Evolutionary conservation across 2,329 filamentous ascomycete genomes (phyloP), one percentile per base, ranked within the genome.

Genomic region (Aspergillus japonicus): DNA sequence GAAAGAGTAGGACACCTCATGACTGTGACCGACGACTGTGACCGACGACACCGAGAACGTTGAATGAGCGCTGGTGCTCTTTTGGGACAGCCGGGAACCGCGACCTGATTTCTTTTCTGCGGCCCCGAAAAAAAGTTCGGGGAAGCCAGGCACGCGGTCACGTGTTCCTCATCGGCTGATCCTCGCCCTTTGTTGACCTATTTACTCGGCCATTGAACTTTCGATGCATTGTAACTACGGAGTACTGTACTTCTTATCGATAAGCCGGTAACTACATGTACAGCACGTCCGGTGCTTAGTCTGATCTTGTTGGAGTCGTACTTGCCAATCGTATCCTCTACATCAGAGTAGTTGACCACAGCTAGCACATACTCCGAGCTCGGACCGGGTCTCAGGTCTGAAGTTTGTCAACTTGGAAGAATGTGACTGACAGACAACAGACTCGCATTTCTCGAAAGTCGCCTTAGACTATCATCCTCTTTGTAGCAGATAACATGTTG

Each of bases 1-100:
- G 75, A 68, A 68, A 77, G 66, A 67, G 73, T 69, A 74, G 74
- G 73, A 64, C 70, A 73, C 71, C 76, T 75, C 77, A 79, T 79
- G 57, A 64, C 65, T 71, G 63, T 66, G 59, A 65, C 69, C 69
- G 64, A 65, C 66, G 66, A 64, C 62, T 71, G 63, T 66, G 59
- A 65, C 69, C 66, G 64, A 65, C 66, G 66, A 64, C 62, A 64
- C 63, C 55, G 57, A 62, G 57, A 66, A 68, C 14, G 33, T 69
- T 71, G 66, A 64, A 65, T 61, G 58, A 68, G 62, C 48, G 48
- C 48, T 64, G 61, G 59, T 63, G 63, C 54, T 63, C 31, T 35
- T 48, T 68, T 63, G 60, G 64, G 60, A 58, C 26, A 62, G 64
- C 60, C 58, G 63, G 64, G 64, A 64, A 62, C 59, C 62, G 39